Evolutionary conservation across 2,329 filamentous ascomycete species (phyloP).

Genomic region (Sclerotinia spermophila): DNA sequence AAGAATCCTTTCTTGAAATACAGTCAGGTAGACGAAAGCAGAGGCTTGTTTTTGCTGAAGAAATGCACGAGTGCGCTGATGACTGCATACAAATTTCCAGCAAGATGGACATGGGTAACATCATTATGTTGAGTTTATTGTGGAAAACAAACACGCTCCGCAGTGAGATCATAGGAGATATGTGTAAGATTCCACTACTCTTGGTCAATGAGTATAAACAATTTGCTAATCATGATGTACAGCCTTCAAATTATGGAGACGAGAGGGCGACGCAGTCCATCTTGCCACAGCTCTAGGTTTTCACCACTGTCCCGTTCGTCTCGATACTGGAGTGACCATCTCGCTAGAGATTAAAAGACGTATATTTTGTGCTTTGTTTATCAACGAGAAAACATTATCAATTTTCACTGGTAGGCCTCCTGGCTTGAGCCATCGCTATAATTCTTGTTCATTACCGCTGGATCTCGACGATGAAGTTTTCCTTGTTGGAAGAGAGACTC

Average conservation of each 20-base stretch:
- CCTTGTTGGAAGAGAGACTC: constrained; percentile 40
- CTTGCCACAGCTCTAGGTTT: constrained; percentile 16
- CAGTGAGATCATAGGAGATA: constrained; percentile 42
- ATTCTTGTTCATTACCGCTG: constrained; percentile 49
- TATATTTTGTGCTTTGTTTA: not conserved
- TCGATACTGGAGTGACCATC: not conserved
- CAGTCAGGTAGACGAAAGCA: constrained; percentile 28
- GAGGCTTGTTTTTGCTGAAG: constrained; percentile 29
- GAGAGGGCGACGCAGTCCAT: constrained; percentile 40
- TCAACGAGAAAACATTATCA: not conserved
- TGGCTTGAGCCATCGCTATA: constrained; percentile 40
- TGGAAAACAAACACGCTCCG: constrained; percentile 38
- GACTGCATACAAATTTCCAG: constrained; percentile 39
- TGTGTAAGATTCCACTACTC: not conserved
- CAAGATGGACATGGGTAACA: constrained; percentile 26
- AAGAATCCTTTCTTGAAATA: constrained; percentile 30
- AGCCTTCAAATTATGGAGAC: constrained; percentile 39
- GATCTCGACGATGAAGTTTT: constrained; percentile 52
- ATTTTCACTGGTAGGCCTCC: not conserved
- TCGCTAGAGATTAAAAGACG: not conserved
- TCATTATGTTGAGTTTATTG: constrained; percentile 23
- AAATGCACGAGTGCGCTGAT: constrained; percentile 36
- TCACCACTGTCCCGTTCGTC: not conserved
- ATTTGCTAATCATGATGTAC: not conserved
- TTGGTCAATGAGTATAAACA: not conserved